Base-by-base conservation (phyloP, 441 rosid species). In the Croton laevigatus region DNA sequence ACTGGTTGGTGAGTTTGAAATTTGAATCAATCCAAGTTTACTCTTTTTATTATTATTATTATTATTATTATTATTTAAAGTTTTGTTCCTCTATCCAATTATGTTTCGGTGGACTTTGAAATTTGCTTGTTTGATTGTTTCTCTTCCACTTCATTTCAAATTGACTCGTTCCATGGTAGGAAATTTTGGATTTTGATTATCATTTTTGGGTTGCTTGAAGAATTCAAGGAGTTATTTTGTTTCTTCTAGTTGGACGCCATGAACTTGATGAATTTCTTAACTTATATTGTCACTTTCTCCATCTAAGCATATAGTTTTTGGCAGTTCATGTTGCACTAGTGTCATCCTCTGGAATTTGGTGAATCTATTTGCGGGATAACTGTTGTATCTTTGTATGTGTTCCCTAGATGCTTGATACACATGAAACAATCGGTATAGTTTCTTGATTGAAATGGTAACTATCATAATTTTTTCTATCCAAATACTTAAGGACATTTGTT, bases 1-100 rank as follows among this genome's bases (percentile, higher is more conserved):
- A 78, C 63, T 95, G 97, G 97, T 59, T 89, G 88, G 97, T 95
- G 66, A 76, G 88, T 77, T 0, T 22, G 38, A 53, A 27, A 11
- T 57, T 57, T 57, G 8, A 57, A 57, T 23, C n/a, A 3, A 23
- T 57, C 12, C 16, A 44, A 10, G n/a, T 3, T 19, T 34, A n/a
- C 40, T 6, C 20, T 54, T 34, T 37, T 37, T 37, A 38, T 48
- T 49, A 13, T 4, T 22, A n/a, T n/a, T n/a, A n/a, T n/a, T n/a
- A n/a, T n/a, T n/a, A n/a, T n/a, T n/a, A n/a, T n/a, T n/a, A n/a
- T 44, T 59, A 16, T 58, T 4, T 6, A 27, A 27, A 27, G 32
- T 27, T 27, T 27, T 1, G 32, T 27, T 27, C 32, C 32, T 27
- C 2, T 27, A 27, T 40, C 0, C 44, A 12, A 11, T 57, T 27